A percentile compares a stretch with the other conserved stretches of the same genome.
These are phyloP conservation scores for Aureococcus anophagefferens DNA, from an alignment of 108 stramenopile genomes.

Conservation along the genomic window DNA sequence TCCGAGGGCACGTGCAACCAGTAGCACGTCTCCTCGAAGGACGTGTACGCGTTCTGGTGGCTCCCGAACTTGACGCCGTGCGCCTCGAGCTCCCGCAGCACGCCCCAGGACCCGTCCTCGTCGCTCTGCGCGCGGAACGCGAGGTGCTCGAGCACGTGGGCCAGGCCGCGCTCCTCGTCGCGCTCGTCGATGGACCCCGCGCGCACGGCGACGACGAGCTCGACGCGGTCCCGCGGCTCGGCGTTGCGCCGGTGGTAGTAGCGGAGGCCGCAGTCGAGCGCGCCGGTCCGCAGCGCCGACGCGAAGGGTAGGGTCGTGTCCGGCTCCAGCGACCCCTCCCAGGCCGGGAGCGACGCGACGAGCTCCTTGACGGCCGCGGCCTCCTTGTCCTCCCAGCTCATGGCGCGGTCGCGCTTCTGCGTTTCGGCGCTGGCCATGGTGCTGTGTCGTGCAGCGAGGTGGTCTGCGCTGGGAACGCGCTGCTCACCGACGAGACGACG, in stretches of 20 bases:
- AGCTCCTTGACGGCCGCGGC: too few species aligned
- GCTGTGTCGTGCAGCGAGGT: too few species aligned
- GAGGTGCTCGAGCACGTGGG: not conserved
- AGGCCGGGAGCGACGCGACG: too few species aligned
- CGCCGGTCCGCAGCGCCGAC: too few species aligned
- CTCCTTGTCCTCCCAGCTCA: too few species aligned
- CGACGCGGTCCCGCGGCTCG: not conserved
- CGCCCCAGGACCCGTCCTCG: not conserved
- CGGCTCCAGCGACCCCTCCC: too few species aligned
- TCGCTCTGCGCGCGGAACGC: not conserved
- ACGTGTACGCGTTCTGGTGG: constrained; percentile 31
- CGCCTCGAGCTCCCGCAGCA: constrained; percentile 16
- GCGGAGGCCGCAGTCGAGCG: not conserved
- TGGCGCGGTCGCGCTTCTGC: too few species aligned
- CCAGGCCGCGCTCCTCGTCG: not conserved
- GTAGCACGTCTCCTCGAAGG: constrained; percentile 24
- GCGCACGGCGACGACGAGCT: not conserved
- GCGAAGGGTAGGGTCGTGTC: too few species aligned
- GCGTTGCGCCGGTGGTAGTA: not conserved
- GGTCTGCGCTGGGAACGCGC: too few species aligned
- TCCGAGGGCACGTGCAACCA: constrained; percentile 21
- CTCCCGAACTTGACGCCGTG: constrained; percentile 25
- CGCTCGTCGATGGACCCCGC: not conserved
- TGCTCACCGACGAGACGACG: too few species aligned
- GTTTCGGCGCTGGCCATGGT: too few species aligned